Evolutionary conservation across 805 yeast species (phyloP), one percentile per base, ranked within the genome.

Genomic region (Yamadazyma phyllophila): DNA sequence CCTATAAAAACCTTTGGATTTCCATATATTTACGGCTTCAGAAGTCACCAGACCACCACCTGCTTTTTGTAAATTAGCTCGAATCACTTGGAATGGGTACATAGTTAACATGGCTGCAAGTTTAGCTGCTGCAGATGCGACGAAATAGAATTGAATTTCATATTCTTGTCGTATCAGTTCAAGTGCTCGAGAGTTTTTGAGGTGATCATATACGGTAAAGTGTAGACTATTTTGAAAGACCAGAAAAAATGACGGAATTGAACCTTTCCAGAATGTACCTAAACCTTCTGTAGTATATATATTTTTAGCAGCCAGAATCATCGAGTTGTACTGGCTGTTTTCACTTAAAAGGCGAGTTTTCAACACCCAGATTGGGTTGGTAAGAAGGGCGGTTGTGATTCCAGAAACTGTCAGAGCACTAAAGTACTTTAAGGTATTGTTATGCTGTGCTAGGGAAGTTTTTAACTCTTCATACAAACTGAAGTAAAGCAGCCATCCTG

Each of bases 291-390:
- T 67, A 24, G 52, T 54, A 11, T 70, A 50, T 11, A 88, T 76
- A 17, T 72, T 60, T 5, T 46, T 45, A 0, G 81, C 56, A 1
- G 96, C 95, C 48, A 81, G 80, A 14, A 57, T 9, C 6, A 83
- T 64, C 0, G 88, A 80, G 8, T 63, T 62, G 57, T 89, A 88
- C 0, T 88, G 83, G 12, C 74, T 75, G 2, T 77, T 65, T 1
- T 79, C 77, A 14, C 90, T 81, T 56, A 91, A 73, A 53, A 92
- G 84, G 50, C 98, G 74, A 0, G 99, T 94, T 63, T 94, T 94
- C 14, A 94, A 62, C 1, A 94, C 96, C 99, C 99, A 92, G 9
- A 92, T 77, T 1, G 99, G 99, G 59, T 90, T 94, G 1, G 99
- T 91, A 12, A 87, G 35, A 0, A 88, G 45, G 1, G 95, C 78